Conservation (phyloP, 495 filamentous ascomycete species). For the Xylaria bambusicola region DNA sequence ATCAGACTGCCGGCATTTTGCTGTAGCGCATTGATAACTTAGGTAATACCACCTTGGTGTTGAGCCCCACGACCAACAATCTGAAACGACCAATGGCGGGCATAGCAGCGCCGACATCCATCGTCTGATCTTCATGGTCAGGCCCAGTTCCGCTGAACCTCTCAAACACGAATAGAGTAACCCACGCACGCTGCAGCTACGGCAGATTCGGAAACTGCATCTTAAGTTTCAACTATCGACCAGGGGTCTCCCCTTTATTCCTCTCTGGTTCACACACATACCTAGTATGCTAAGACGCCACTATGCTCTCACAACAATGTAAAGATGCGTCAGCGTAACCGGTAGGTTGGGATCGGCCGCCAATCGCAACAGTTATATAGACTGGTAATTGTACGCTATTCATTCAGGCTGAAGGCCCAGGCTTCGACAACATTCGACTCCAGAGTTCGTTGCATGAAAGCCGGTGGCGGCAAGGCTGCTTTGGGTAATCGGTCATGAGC, state of each 20-base stretch:
- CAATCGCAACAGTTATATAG: neutral
- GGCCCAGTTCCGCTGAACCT: neutral
- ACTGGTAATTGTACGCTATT: no score
- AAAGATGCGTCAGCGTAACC: constrained; percentile 4
- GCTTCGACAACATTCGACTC: neutral
- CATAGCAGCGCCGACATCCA: neutral
- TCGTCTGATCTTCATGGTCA: constrained; percentile 13
- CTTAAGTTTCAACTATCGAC: constrained; percentile 9
- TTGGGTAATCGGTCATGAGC: constrained; percentile 3
- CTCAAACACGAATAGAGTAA: neutral
- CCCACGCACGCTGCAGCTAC: neutral
- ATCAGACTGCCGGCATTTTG: no score
- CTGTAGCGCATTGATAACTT: no score
- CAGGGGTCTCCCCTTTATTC: neutral
- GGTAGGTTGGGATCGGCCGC: neutral
- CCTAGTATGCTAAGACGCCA: no score
- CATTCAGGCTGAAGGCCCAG: no score
- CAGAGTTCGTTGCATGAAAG: neutral
- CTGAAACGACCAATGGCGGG: constrained; percentile 15
- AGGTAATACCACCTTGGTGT: neutral
- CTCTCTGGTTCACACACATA: no score
- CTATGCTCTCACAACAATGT: no score
- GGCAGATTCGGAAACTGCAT: constrained; percentile 5
- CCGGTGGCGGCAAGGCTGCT: constrained; percentile 6
- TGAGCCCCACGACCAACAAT: neutral